These are phyloP conservation scores for Cercospora brassicicola DNA, from an alignment of 2,329 filamentous ascomycete genomes.

Conservation along the genomic window DNA sequence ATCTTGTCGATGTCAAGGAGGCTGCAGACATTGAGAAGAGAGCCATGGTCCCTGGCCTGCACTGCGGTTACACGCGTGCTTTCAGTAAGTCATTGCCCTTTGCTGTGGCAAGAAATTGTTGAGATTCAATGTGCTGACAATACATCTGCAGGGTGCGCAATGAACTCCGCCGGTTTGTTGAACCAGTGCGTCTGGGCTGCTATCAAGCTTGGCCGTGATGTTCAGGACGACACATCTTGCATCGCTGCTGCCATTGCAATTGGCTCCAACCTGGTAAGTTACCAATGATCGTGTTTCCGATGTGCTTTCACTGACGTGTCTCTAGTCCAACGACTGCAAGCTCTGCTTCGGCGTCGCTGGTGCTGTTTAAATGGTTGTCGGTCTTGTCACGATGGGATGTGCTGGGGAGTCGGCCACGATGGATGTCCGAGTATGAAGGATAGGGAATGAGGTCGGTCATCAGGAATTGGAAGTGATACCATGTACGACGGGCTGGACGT, in stretches of 20 bases:
- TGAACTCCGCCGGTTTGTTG: neutral
- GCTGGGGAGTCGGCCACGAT: neutral
- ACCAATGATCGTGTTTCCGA: neutral
- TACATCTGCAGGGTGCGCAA: neutral
- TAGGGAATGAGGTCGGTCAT: neutral
- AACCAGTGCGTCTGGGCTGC: neutral
- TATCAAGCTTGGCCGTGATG: neutral
- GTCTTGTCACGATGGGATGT: neutral
- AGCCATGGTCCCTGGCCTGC: neutral
- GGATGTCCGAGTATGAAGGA: neutral
- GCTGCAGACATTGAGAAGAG: neutral
- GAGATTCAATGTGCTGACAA: neutral
- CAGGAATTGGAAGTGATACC: neutral
- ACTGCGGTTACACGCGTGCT: neutral
- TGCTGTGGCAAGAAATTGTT: neutral
- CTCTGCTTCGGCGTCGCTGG: neutral
- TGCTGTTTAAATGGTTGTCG: too few species aligned
- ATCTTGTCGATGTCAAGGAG: neutral
- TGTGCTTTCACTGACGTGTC: neutral
- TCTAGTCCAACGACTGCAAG: neutral
- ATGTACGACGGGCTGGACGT: neutral
- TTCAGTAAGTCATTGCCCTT: neutral
- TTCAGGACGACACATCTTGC: neutral
- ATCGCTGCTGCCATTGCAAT: neutral
- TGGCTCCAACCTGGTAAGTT: neutral